Percentiles rank a stretch among this genome's conserved stretches.
phyloP scores from a whole-genome alignment of 805 yeast genomes.

The Phaffomyces antillensis region DNA sequence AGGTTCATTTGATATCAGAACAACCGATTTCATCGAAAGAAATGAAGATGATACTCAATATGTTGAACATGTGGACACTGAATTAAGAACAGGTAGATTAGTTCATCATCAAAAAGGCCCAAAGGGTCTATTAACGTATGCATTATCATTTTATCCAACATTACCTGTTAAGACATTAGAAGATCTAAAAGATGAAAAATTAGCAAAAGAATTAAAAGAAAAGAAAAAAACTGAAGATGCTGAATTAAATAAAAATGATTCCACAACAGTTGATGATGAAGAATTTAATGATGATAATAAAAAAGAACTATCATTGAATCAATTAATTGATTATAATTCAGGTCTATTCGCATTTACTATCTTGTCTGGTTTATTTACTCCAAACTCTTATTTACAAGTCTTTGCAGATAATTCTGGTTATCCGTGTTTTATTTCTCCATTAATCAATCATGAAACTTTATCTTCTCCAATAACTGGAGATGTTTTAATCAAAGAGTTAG shows the following conservation, averaged over 20 bases:
- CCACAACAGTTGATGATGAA: constrained; percentile 40
- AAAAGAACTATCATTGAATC: constrained; percentile 47
- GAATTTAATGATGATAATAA: constrained; percentile 30
- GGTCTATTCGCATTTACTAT: constrained; percentile 76
- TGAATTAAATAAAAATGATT: constrained; percentile 13
- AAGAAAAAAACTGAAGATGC: neutral
- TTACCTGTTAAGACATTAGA: constrained; percentile 72
- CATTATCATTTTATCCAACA: constrained; percentile 77
- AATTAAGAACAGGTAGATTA: constrained; percentile 53
- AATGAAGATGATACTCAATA: constrained; percentile 49
- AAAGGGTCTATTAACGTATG: constrained; percentile 71
- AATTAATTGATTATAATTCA: constrained; percentile 50
- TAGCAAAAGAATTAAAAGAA: constrained; percentile 27
- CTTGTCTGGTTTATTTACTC: constrained; percentile 47
- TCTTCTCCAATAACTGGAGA: constrained; percentile 57
- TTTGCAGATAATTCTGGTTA: constrained; percentile 72
- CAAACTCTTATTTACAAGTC: constrained; percentile 62
- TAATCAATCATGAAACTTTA: constrained; percentile 30
- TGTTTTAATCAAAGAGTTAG: constrained; percentile 68
- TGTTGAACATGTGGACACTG: constrained; percentile 48
- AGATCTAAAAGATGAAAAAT: constrained; percentile 55
- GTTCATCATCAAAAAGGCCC: constrained; percentile 66
- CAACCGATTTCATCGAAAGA: constrained; percentile 60
- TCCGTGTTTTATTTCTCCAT: constrained; percentile 52
- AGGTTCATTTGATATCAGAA: constrained; percentile 70